Base-by-base conservation (phyloP, 345 rosid species). In the Boechera retrofracta region DNA sequence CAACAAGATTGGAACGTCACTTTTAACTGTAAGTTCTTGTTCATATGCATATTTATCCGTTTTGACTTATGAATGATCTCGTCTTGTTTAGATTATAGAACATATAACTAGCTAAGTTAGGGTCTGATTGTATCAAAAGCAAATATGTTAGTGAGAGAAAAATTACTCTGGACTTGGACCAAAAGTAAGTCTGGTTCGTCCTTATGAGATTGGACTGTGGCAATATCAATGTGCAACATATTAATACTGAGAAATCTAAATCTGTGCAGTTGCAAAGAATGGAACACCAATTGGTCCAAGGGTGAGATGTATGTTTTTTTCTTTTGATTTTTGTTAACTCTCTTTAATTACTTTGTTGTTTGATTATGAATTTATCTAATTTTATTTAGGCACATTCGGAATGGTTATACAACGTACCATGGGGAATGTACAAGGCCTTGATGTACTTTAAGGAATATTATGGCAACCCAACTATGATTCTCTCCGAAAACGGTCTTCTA, bases 351-450 rank as follows among this genome's bases (percentile, higher is more conserved):
- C 11, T 49, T 5, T 16, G 51, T 41, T 63, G 57, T 32, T 5
- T 39, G 55, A 21, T 38, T 15, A 36, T 13, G 36, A 65, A 13
- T 4, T 6, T 47, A 18, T 21, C 8, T 7, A 21, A 51, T 24
- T 24, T 31, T 49, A 83, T 6, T 2, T 85, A 95, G 97, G 99
- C 89, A 29, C 6, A 95, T 70, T 95, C 98, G 13, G 58, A 81
- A 49, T 95, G 99, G 98, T 89, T 95, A 42, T 95, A 95, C 76
- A 82, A 86, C 57, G 99, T 95, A 35, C 99, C 99, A 42, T 92
- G 98, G 98, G 99, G 99, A 2, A 72, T 95, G 88, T 95, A 91
- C 87, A 95, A 95, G 83, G 84, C 94, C 35, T 66, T 95, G 73
- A 92, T 86, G 81, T 92, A 95, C 77, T 84, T 95, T 16, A 92